phyloP scores from a whole-genome alignment of 208 protist genomes.

The Acanthamoeba lenticulata region DNA sequence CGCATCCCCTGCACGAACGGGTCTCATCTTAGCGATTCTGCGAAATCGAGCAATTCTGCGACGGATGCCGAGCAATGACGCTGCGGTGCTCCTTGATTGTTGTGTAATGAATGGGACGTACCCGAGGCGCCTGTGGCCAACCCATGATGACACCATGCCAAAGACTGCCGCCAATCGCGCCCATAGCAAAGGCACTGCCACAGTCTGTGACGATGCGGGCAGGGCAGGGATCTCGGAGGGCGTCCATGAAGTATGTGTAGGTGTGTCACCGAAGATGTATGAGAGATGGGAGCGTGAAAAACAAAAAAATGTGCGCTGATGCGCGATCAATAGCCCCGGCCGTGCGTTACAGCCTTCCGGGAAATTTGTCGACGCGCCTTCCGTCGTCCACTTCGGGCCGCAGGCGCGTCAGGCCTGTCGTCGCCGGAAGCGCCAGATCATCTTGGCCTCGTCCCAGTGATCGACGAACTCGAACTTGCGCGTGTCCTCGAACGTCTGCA shows the following conservation, averaged over 20 bases:
- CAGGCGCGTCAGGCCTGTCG: background rate
- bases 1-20: slow-evolving; percentile 27
- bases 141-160: slow-evolving; percentile 65
- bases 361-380: background rate
- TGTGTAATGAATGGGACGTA: background rate
- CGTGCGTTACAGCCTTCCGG: too few species aligned
- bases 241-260: slow-evolving; percentile 58
- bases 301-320: background rate
- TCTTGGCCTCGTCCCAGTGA: background rate
- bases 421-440: background rate
- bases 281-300: background rate
- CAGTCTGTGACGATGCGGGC: slow-evolving; percentile 62
- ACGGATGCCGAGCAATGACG: too few species aligned
- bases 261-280: background rate
- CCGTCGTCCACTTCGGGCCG: too few species aligned
- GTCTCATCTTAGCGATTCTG: background rate
- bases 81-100: too few species aligned
- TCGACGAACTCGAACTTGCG: slow-evolving; percentile 29
- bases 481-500: slow-evolving; percentile 21
- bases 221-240: slow-evolving; percentile 67
- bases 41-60: background rate
- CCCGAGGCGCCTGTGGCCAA: slow-evolving; percentile 32
- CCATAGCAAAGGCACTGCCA: slow-evolving; percentile 67
- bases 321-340: too few species aligned
- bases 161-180: slow-evolving; percentile 51